Base-by-base conservation (phyloP, 805 yeast species). In the Yarrowia yakushimensis region DNA sequence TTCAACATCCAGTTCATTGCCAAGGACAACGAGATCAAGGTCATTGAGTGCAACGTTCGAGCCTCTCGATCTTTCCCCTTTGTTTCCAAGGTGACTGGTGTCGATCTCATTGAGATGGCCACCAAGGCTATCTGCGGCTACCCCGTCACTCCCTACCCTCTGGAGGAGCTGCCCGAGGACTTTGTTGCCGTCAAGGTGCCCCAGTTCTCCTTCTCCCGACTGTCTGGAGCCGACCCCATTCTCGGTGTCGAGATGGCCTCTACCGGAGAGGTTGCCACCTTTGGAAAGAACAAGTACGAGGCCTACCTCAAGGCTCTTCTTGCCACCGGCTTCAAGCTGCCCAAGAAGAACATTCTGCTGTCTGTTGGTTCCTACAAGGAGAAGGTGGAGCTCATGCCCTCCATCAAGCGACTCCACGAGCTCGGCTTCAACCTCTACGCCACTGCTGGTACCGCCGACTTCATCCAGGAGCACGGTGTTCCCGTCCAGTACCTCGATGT, bases 31-130 rank as follows among this genome's bases (percentile, higher is more conserved):
- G 96, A 90, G 70, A 90, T 93, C 76, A 94, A 94, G 84, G 99
- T 93, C 62, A 93, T 93, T 73, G 99, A 93, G 79, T 93, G 99
- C 83, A 93, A 93, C 73, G 97, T 93, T 64, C 88, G 99, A 79
- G 99, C 99, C 36, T 93, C 98, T n/a, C 88, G 99, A 76, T 93
- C 98, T 17, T 92, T 90, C 90, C 99, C 99, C 77, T 93, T 94
- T 78, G 90, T 92, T 68, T 93, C 98, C 60, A 93, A 93, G 85
- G 97, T 91, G 70, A 91, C 91, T 67, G 97, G 97, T 67, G 91
- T 93, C 64, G 96, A 93, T 76, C 82, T 93, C 79, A 93, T 93
- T 77, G 98, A 92, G 77, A 85, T 93, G 87, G 98, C 99, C 59
- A 92, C 97, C 61, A 90, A 88, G 76, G 97, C 97, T 54, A 88